Conservation (phyloP, 768 basidiomycete genomes). For the Tricholoma terreum region DNA sequence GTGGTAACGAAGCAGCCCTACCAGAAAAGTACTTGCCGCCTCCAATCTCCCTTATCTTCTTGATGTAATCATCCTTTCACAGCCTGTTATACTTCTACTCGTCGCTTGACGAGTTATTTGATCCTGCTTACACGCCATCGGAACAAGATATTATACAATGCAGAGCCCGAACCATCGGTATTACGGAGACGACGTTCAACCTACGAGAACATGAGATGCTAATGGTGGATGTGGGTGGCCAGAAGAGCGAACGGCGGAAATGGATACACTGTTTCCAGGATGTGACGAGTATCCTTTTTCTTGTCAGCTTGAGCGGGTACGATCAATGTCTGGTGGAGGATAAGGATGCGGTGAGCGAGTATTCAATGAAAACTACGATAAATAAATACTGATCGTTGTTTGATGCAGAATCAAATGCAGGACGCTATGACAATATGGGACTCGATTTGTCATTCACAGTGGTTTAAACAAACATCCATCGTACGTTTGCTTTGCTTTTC, state of each 20-base stretch:
- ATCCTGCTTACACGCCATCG: constrained; percentile 64
- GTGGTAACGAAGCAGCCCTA: constrained; percentile 88
- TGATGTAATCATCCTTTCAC: constrained; percentile 7
- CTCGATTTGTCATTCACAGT: constrained; percentile 95
- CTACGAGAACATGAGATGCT: constrained; percentile 80
- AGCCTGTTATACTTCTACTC: constrained; percentile 78
- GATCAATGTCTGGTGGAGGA: constrained; percentile 95
- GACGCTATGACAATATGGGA: constrained; percentile 99
- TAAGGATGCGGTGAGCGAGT: constrained; percentile 70
- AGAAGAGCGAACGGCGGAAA: constrained; percentile 89
- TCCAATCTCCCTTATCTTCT: constrained; percentile 2
- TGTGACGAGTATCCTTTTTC: constrained; percentile 88
- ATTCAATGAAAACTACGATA: neutral
- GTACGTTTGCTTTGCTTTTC: constrained; percentile 41
- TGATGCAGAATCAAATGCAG: constrained; percentile 90
- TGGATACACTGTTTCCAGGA: constrained; percentile 97
- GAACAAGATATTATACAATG: constrained; percentile 89
- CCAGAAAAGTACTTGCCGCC: constrained; percentile 74
- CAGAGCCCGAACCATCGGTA: constrained; percentile 86
- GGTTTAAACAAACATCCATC: constrained; percentile 93
- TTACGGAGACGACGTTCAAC: constrained; percentile 83
- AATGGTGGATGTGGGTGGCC: constrained; percentile 93
- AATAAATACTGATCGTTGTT: neutral
- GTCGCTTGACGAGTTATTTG: constrained; percentile 77
- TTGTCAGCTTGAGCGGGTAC: constrained; percentile 90